Percentiles rank a stretch among this genome's conserved stretches.
Evolutionary conservation across 306 rosid genomes (phyloP).

Genomic region (Ceratonia siliqua): DNA sequence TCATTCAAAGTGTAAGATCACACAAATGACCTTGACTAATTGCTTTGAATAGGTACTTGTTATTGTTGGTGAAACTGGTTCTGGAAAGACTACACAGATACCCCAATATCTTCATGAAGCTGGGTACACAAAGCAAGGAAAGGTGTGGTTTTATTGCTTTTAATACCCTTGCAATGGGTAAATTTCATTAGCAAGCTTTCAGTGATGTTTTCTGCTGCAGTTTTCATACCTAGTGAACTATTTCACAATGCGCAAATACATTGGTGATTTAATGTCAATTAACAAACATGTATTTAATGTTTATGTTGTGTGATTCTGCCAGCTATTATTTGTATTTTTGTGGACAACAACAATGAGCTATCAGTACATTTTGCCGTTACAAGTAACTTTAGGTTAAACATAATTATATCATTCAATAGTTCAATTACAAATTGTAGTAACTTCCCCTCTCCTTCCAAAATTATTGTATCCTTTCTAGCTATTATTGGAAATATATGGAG

Average conservation of each 20-base stretch:
- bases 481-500: conserved; percentile 17
- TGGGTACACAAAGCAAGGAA: conserved; percentile 90
- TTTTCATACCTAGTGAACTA: background rate
- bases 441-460: background rate
- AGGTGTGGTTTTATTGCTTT: conserved; percentile 49
- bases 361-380: conserved; percentile 8
- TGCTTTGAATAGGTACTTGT: conserved; percentile 71
- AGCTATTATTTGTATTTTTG: conserved; percentile 8
- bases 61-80: conserved; percentile 98
- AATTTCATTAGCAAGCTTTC: conserved; percentile 17
- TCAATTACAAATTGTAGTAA: background rate
- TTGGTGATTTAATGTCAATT: conserved; percentile 7
- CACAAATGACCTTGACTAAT: conserved; percentile 26
- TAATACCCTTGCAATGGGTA: conserved; percentile 7
- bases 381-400: background rate
- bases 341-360: conserved; percentile 17
- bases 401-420: background rate
- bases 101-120: conserved; percentile 99
- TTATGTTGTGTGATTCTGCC: background rate
- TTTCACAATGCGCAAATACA: conserved; percentile 11
- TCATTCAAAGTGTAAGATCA: conserved; percentile 11
- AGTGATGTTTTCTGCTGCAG: conserved; percentile 8
- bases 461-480: conserved; percentile 10
- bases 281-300: conserved; percentile 13
- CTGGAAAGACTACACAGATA: conserved; percentile 96